Percentiles rank a stretch among this genome's conserved stretches.
These are phyloP conservation scores for Candida corydali DNA, from an alignment of 805 yeast genomes.

Conservation along the genomic window DNA sequence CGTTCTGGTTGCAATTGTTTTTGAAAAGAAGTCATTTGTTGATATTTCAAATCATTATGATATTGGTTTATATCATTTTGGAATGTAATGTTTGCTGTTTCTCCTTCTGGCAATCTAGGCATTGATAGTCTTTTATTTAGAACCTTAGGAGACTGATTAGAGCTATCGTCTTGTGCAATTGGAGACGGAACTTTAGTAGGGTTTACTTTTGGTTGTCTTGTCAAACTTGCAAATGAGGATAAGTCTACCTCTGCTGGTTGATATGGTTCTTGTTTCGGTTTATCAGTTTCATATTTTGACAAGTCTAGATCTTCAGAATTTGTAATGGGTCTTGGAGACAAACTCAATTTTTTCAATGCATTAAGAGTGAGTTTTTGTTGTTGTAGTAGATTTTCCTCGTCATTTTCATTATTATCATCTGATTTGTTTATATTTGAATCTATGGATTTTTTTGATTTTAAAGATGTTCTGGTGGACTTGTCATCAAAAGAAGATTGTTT, in stretches of 20 bases:
- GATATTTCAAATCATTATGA: slow-evolving; percentile 15
- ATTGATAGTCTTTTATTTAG: slow-evolving; percentile 7
- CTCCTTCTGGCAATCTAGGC: slow-evolving; percentile 11
- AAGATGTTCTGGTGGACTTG: slow-evolving; percentile 8
- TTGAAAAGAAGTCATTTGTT: slow-evolving; percentile 9
- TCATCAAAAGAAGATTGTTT: slow-evolving; percentile 37
- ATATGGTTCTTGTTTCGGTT: slow-evolving; percentile 26
- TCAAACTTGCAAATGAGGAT: slow-evolving; percentile 40
- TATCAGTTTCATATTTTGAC: slow-evolving; percentile 4
- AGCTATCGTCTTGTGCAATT: too few species aligned
- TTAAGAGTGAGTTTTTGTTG: slow-evolving; percentile 40
- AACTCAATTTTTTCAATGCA: slow-evolving; percentile 39
- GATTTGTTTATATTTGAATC: not conserved
- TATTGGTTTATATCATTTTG: slow-evolving; percentile 9
- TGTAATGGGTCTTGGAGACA: slow-evolving; percentile 37
- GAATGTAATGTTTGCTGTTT: not conserved
- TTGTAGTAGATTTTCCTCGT: slow-evolving; percentile 35
- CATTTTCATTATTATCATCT: slow-evolving; percentile 19
- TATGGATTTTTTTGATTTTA: slow-evolving; percentile 4
- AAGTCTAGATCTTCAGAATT: slow-evolving; percentile 20
- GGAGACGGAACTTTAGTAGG: slow-evolving; percentile 4
- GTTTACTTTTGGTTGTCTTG: slow-evolving; percentile 35
- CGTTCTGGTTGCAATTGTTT: slow-evolving; percentile 8
- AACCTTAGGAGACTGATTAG: not conserved
- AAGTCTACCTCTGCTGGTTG: slow-evolving; percentile 46